Conservation (phyloP, 1,284 basidiomycete species). For the Neotropicomus parvogracilis region DNA sequence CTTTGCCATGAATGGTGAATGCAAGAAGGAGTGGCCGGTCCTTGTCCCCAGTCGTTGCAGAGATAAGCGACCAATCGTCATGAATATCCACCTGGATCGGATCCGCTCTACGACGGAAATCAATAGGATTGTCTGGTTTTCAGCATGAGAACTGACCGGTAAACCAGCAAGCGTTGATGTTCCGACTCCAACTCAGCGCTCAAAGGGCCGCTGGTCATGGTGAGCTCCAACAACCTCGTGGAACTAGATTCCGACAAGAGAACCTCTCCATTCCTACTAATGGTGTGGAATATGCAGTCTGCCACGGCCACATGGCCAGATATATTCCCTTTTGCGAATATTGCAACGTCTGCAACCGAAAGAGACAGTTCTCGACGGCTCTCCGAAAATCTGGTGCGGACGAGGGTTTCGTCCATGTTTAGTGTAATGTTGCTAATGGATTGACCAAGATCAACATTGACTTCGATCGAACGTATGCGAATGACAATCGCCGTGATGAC, state of each 20-base stretch:
- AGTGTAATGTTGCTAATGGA: conserved; percentile 67
- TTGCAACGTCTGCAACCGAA: conserved; percentile 58
- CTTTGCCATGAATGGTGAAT: conserved; percentile 72
- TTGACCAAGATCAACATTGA: conserved; percentile 77
- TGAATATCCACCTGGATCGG: conserved; percentile 72
- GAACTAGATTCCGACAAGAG: conserved; percentile 32
- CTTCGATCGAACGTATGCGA: conserved; percentile 65
- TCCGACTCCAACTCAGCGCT: conserved; percentile 72
- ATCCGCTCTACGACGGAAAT: conserved; percentile 54
- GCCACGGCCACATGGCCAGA: conserved; percentile 69
- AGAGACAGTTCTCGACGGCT: conserved; percentile 59
- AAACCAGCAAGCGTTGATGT: conserved; percentile 71
- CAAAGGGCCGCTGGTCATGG: conserved; percentile 72
- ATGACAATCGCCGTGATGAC: conserved; percentile 62
- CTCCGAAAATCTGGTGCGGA: conserved; percentile 62
- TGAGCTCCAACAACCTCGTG: conserved; percentile 65
- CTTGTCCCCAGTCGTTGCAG: conserved; percentile 37
- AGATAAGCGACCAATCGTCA: conserved; percentile 76
- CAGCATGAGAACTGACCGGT: conserved; percentile 53
- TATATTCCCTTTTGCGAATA: conserved; percentile 70
- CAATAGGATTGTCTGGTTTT: background rate
- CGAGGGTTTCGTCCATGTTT: conserved; percentile 55
- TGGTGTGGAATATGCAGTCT: conserved; percentile 73
- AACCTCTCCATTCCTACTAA: conserved; percentile 49
- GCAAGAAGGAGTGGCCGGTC: conserved; percentile 67